Evolutionary conservation across 495 filamentous ascomycete species (phyloP), one percentile per base, ranked within the genome.

Genomic region (Neurospora sp.): DNA sequence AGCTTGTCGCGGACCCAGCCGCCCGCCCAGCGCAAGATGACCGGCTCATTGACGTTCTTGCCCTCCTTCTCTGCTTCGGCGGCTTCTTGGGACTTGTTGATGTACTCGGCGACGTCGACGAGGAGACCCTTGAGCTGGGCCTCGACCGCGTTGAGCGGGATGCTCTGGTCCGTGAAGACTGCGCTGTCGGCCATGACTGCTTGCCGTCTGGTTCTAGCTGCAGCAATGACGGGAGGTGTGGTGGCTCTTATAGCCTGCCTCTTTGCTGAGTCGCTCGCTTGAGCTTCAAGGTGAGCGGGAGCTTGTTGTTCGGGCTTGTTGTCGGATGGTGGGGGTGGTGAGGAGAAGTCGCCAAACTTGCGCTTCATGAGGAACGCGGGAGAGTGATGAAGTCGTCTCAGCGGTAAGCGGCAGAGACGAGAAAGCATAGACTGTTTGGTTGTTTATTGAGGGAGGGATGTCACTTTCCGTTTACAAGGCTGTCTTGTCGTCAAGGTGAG

Each of bases 1-100:
- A 99, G 87, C 85, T 97, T 98, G 85, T 99, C 96, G 46, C 96
- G 90, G 38, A 99, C 96, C 96, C 96, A 99, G n/a, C 96, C 96
- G 48, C 96, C 96, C 14, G 96, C 94, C 82, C 95, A 98, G 14
- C 96, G 92, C 20, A 99, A 85, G 5, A 90, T 83, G 1, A 89
- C 78, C n/a, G 86, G 85, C 69, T 87, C 85, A 40, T 84, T 37
- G 38, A 53, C 40, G n/a, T 35, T 40, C 22, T 76, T 70, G 5
- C 53, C 53, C 27, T 66, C 53, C 27, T 66, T 66, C 27, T 66
- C 53, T 66, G 14, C 22, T 66, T 66, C 53, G 53, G 22, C 53
- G 27, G 14, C 7, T 12, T 38, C 68, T 27, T 68, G 41, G 14
- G 69, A 69, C n/a, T 87, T 78, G 72, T 90, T 86, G 74, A 93